Percentiles rank a stretch among this genome's conserved stretches.
Conservation (phyloP, 2,329 filamentous ascomycete species). For the Leptodontidium sp. region DNA sequence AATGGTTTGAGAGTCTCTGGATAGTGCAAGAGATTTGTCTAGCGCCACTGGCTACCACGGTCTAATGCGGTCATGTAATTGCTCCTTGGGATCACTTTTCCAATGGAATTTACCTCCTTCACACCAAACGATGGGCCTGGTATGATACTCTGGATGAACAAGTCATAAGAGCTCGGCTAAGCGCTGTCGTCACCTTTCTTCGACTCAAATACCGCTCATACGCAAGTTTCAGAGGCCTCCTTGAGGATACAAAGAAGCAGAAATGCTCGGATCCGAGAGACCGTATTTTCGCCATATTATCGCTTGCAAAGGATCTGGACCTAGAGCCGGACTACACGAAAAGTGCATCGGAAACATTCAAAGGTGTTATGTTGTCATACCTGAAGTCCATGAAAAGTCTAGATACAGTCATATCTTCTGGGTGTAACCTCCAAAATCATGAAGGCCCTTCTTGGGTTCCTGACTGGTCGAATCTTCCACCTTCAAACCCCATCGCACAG, state of each 20-base stretch:
- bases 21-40: constrained; percentile 1
- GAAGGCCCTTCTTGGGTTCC: neutral
- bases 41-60: neutral
- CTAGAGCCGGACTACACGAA: neutral
- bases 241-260: neutral
- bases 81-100: neutral
- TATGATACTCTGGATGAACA: neutral
- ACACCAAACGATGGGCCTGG: neutral
- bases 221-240: neutral
- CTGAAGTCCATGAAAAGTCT: neutral
- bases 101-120: neutral
- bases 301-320: neutral
- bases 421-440: neutral
- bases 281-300: neutral
- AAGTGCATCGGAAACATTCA: neutral
- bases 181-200: neutral
- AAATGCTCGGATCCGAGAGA: neutral
- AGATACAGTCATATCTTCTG: neutral
- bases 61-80: neutral
- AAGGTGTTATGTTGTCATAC: neutral
- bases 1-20: neutral
- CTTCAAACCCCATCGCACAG: neutral
- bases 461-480: neutral
- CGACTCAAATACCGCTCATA: neutral
- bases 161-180: neutral